These are phyloP conservation scores for Torrubiella hemipterigena DNA, from an alignment of 2,329 filamentous ascomycete species.

Conservation along the genomic window DNA sequence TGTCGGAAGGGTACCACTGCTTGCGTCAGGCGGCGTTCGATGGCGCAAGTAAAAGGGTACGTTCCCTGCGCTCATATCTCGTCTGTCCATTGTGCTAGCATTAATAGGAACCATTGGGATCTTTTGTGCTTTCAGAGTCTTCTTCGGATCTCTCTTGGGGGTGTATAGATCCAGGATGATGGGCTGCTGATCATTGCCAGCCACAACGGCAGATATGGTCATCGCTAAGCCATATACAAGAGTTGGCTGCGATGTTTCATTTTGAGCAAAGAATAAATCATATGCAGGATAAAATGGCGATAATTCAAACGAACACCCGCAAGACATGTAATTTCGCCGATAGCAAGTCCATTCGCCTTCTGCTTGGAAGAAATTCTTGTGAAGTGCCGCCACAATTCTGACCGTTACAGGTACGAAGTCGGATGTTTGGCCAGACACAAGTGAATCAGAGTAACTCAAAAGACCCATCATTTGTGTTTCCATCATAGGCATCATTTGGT, in stretches of 20 bases:
- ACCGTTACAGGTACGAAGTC: conserved; percentile 54
- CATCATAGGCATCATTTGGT: no score
- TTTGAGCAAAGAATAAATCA: conserved; percentile 38
- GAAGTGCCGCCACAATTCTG: conserved; percentile 68
- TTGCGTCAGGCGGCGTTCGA: no score
- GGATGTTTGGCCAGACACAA: conserved; percentile 26
- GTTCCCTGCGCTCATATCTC: no score
- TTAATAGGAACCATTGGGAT: no score
- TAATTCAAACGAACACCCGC: conserved; percentile 66
- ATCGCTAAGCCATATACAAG: conserved; percentile 68
- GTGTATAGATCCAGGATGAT: conserved; percentile 87
- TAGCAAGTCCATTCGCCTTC: conserved; percentile 90
- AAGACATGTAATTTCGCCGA: conserved; percentile 80
- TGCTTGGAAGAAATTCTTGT: conserved; percentile 77
- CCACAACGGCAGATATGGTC: conserved; percentile 72
- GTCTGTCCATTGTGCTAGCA: no score
- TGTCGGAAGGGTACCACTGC: no score
- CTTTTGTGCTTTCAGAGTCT: conserved; percentile 11
- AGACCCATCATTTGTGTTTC: no score
- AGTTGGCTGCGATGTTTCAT: conserved; percentile 41
- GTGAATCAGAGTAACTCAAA: conserved; percentile 53
- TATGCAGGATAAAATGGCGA: conserved; percentile 39
- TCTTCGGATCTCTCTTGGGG: conserved; percentile 62
- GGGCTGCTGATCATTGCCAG: conserved; percentile 60
- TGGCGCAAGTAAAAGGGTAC: no score